These are phyloP conservation scores for Stylonectria norvegica DNA, from an alignment of 2,329 filamentous ascomycete species.

Conservation along the genomic window DNA sequence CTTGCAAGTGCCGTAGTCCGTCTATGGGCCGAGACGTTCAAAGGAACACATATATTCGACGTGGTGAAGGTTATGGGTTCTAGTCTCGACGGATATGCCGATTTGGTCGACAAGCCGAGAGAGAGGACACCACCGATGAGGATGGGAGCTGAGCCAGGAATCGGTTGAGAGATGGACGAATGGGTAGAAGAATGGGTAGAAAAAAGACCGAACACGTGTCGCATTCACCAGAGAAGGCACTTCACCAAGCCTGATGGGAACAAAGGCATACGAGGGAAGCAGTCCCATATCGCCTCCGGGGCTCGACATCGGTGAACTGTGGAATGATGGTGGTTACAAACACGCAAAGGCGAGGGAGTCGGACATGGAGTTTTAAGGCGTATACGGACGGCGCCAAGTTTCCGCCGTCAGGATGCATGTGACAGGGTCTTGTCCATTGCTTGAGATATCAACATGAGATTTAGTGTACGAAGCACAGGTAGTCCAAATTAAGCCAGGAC, in stretches of 20 bases:
- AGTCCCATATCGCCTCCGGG: not conserved
- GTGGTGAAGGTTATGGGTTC: constrained; percentile 56
- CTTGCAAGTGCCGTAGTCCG: constrained; percentile 56
- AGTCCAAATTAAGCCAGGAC: no score
- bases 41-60: constrained; percentile 59
- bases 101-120: constrained; percentile 53
- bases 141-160: constrained; percentile 19
- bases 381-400: no score
- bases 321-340: no score
- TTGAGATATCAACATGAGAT: no score
- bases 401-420: no score
- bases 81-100: constrained; percentile 55
- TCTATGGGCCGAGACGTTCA: constrained; percentile 61
- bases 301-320: not conserved
- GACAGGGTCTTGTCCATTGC: no score
- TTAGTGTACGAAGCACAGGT: no score
- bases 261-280: not conserved
- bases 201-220: constrained; percentile 1
- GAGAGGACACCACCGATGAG: constrained; percentile 38
- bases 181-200: no score
- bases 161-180: constrained; percentile 19
- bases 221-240: not conserved
- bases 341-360: no score
- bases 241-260: no score
- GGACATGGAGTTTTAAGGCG: no score